Evolutionary conservation across 257 asterid species (phyloP).

Genomic region (Solanum phureja): DNA sequence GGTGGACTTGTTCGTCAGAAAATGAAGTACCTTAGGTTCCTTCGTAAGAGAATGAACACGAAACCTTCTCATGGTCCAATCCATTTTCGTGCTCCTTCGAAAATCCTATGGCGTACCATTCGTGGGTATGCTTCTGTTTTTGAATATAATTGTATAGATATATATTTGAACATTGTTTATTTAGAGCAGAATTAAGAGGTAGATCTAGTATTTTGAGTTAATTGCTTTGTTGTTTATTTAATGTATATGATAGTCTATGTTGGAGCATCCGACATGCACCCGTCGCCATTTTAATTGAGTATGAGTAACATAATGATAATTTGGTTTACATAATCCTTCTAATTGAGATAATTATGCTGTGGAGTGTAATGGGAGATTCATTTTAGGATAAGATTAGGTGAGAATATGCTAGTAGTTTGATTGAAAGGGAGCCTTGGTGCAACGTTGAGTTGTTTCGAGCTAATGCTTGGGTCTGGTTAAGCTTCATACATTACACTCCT

Average conservation of each 20-base stretch:
- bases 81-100: background rate
- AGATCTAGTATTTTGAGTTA: background rate
- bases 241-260: background rate
- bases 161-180: background rate
- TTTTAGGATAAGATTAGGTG: background rate
- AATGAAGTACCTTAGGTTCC: background rate
- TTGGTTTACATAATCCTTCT: background rate
- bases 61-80: slow-evolving; percentile 1
- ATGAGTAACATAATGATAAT: background rate
- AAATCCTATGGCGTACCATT: background rate
- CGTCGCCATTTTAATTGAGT: background rate
- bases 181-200: background rate
- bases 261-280: background rate
- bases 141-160: background rate
- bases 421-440: background rate
- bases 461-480: background rate
- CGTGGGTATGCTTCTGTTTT: background rate
- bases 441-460: background rate
- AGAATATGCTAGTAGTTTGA: background rate
- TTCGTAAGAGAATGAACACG: background rate
- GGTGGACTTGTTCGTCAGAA: slow-evolving; percentile 1
- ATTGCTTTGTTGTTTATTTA: background rate
- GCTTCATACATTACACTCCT: background rate
- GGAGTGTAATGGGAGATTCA: background rate
- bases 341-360: background rate